phyloP scores from a whole-genome alignment of 768 basidiomycete genomes.

The Lactarius hengduanensis region DNA sequence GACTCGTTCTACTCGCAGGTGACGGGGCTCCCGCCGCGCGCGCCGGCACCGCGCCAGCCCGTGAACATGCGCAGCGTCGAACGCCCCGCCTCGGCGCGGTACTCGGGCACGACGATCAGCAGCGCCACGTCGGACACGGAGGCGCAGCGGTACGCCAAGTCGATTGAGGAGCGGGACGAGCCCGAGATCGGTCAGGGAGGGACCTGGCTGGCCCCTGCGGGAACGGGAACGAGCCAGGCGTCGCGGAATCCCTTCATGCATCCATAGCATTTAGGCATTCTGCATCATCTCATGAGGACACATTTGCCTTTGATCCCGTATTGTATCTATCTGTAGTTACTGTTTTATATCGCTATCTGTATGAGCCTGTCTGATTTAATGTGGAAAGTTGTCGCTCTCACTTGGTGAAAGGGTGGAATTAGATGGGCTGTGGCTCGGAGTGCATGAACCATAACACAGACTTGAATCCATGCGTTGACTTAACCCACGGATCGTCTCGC shows the following conservation, averaged over 20 bases:
- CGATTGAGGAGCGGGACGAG: conserved; percentile 37
- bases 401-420: too few species aligned
- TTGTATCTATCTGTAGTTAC: background rate
- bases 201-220: background rate
- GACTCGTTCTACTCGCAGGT: conserved; percentile 65
- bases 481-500: too few species aligned
- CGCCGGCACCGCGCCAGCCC: conserved; percentile 74
- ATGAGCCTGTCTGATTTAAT: background rate
- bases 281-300: background rate
- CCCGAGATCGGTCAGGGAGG: background rate
- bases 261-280: background rate
- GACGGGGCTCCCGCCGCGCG: conserved; percentile 59
- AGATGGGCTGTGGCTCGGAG: too few species aligned
- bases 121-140: conserved; percentile 45
- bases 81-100: conserved; percentile 42
- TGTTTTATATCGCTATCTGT: background rate
- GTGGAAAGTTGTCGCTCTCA: background rate
- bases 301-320: background rate
- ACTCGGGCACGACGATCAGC: conserved; percentile 47
- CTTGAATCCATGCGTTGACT: background rate
- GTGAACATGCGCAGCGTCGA: conserved; percentile 40
- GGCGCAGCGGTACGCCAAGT: conserved; percentile 58
- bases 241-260: background rate
- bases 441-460: too few species aligned
- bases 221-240: background rate